Percentiles rank a stretch among this genome's conserved stretches.
Evolutionary conservation across 208 protist genomes (phyloP).

Genomic region (Zelonia costaricensis): DNA sequence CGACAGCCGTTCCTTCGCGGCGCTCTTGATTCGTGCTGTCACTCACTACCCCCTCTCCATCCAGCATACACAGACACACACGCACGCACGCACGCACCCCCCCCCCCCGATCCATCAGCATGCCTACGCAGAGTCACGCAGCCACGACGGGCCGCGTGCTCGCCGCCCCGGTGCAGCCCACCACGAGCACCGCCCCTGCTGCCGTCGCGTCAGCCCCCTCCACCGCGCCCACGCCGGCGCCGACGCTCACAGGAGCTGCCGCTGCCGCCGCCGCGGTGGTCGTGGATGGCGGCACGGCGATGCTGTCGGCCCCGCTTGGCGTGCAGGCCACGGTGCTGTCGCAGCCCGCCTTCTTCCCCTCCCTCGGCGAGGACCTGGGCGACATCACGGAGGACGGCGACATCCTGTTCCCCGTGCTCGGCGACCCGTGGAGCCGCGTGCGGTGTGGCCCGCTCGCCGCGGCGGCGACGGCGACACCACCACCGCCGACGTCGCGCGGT

Average conservation of each 20-base stretch:
- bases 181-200: no score
- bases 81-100: not conserved
- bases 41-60: not conserved
- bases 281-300: constrained; percentile 33
- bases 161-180: not conserved
- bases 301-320: constrained; percentile 51
- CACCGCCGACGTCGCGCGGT: no score
- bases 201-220: no score
- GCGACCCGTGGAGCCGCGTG: constrained; percentile 23
- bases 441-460: not conserved
- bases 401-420: constrained; percentile 64
- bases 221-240: no score
- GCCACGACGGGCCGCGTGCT: not conserved
- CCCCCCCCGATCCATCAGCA: not conserved
- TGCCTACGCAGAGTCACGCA: not conserved
- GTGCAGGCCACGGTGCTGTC: constrained; percentile 60
- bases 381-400: constrained; percentile 63
- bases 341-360: constrained; percentile 41
- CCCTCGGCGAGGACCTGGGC: constrained; percentile 30
- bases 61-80: not conserved
- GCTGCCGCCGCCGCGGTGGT: not conserved
- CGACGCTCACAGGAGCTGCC: not conserved
- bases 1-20: not conserved
- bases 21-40: not conserved
- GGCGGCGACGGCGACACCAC: not conserved